These are phyloP conservation scores for Schwanniomyces pseudopolymorphus DNA, from an alignment of 805 yeast species.

Conservation along the genomic window DNA sequence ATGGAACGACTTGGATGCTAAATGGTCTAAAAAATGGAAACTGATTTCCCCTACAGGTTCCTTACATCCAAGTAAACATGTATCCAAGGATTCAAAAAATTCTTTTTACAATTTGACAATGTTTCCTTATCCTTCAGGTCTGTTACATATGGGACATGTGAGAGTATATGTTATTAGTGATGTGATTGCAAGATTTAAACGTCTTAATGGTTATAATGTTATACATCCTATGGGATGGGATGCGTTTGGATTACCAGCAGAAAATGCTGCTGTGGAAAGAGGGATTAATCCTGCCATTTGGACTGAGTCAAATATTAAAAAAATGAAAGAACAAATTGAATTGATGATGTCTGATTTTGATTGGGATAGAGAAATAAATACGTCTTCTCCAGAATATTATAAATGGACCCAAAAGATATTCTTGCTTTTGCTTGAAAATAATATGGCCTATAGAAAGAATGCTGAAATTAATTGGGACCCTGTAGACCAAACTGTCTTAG, in stretches of 20 bases:
- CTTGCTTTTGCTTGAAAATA: slow-evolving; percentile 65
- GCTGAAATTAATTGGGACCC: slow-evolving; percentile 99
- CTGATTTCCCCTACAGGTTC: slow-evolving; percentile 27
- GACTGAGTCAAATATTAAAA: slow-evolving; percentile 78
- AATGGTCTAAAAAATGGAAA: slow-evolving; percentile 55
- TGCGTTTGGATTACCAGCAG: slow-evolving; percentile 98
- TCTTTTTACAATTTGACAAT: slow-evolving; percentile 69
- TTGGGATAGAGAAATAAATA: slow-evolving; percentile 88
- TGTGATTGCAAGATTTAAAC: slow-evolving; percentile 71
- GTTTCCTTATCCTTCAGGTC: slow-evolving; percentile 98
- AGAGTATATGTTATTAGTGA: slow-evolving; percentile 92
- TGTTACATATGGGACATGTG: slow-evolving; percentile 89
- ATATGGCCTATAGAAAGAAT: slow-evolving; percentile 79
- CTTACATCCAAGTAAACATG: slow-evolving; percentile 35
- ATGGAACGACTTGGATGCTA: slow-evolving; percentile 42
- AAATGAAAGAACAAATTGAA: slow-evolving; percentile 82
- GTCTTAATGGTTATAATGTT: slow-evolving; percentile 74
- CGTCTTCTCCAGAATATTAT: slow-evolving; percentile 85
- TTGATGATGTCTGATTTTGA: slow-evolving; percentile 83
- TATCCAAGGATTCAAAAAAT: slow-evolving; percentile 7
- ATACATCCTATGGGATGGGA: slow-evolving; percentile 99
- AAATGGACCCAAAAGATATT: slow-evolving; percentile 91
- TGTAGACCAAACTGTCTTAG: slow-evolving; percentile 88
- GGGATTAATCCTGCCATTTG: slow-evolving; percentile 75
- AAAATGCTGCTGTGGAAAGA: slow-evolving; percentile 93